Evolutionary conservation across 2,329 filamentous ascomycete genomes (phyloP), one percentile per base, ranked within the genome.

Genomic region (Ophiosphaerella korrae): DNA sequence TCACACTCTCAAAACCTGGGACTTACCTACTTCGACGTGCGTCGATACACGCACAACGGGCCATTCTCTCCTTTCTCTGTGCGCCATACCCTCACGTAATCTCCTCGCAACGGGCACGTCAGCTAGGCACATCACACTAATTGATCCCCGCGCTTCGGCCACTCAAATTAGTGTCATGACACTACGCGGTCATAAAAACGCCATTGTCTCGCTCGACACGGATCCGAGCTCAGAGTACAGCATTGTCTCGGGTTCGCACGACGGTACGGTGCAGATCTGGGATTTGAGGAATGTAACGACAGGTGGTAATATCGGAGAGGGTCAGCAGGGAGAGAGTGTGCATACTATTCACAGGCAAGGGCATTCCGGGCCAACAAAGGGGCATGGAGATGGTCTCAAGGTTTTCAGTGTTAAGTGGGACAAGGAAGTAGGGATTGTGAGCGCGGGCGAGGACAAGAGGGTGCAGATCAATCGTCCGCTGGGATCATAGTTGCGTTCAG

Each of bases 201-300:
- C 80, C 6, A 82, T 88, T 9, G 82, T 85, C 2, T 76, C 77
- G n/a, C 75, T 88, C 34, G 79, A 82, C 11, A 76, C 77, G 9
- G 82, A 85, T 61, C 84, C 84, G 0, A 82, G 84, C 35, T 92
- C 88, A 67, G 85, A 87, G 55, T 90, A 92, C 76, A 86, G 88
- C n/a, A 81, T 99, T 7, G 90, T 93, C 0, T 94, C 89, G 29
- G 93, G 85, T n/a, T 89, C 88, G 39, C 90, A 96, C 74, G 94
- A 99, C 73, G 92, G 93, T 31, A 96, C 91, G 1, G 94, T 90
- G 67, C 84, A 92, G 44, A 86, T 99, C 42, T 99, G 94, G 94
- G 94, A 99, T 78, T 82, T 97, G 58, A 82, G 94, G 47, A 88
- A 85, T 64, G 84, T 84, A 45, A 80, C 85, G 71, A 81, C 77